A percentile compares a stretch with the other conserved stretches of the same genome.
These are phyloP conservation scores for Lichtheimia ornata DNA, from an alignment of 371 early-diverging fungal species.

Conservation along the genomic window DNA sequence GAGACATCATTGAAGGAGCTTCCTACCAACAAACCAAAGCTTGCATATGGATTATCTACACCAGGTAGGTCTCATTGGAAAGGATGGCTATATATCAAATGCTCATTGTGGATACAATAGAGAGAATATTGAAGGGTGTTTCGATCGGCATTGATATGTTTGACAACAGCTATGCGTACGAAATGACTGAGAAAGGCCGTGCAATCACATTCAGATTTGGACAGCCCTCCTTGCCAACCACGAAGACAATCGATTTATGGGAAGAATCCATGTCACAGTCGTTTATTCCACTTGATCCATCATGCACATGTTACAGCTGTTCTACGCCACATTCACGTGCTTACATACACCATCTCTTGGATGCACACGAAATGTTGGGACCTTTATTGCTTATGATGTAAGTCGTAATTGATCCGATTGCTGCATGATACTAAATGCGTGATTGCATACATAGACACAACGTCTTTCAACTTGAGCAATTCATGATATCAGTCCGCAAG, in stretches of 20 bases:
- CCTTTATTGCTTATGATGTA: constrained; percentile 74
- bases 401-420: neutral
- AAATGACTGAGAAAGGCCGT: constrained; percentile 44
- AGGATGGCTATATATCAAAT: neutral
- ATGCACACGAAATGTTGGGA: constrained; percentile 80
- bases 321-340: constrained; percentile 67
- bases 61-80: constrained; percentile 28
- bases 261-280: constrained; percentile 48
- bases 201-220: constrained; percentile 48
- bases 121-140: constrained; percentile 64
- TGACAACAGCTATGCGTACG: constrained; percentile 60
- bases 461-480: constrained; percentile 60
- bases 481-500: constrained; percentile 62
- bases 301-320: constrained; percentile 72
- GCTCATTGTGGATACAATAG: constrained; percentile 23
- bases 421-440: neutral
- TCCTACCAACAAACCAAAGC: constrained; percentile 47
- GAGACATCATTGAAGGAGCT: constrained; percentile 36
- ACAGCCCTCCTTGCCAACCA: neutral
- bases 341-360: constrained; percentile 76
- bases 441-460: constrained; percentile 64
- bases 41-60: constrained; percentile 49
- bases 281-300: constrained; percentile 60
- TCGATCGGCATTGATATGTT: constrained; percentile 73
- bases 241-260: constrained; percentile 57